Percentiles rank a stretch among this genome's conserved stretches.
These are phyloP conservation scores for Fusarium sp. DNA, from an alignment of 2,329 filamentous ascomycete genomes.

Conservation along the genomic window DNA sequence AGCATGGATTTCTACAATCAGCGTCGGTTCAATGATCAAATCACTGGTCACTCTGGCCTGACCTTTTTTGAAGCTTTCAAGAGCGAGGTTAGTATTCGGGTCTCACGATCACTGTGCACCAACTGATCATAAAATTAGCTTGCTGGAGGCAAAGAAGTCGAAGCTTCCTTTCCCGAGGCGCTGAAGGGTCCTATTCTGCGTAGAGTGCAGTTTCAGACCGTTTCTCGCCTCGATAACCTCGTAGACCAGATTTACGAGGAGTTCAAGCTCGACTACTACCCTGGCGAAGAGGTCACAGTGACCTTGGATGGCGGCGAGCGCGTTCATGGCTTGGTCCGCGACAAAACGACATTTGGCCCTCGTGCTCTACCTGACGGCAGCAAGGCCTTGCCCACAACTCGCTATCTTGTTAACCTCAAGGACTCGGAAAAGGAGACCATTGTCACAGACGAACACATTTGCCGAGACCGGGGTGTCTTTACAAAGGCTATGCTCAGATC, in stretches of 20 bases:
- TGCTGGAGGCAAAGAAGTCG: constrained; percentile 87
- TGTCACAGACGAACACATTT: constrained; percentile 85
- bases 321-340: constrained; percentile 80
- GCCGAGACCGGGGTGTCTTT: constrained; percentile 89
- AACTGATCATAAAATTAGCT: constrained; percentile 61
- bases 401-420: constrained; percentile 84
- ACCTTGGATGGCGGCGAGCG: constrained; percentile 76
- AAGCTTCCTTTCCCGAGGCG: constrained; percentile 90
- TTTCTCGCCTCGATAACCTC: constrained; percentile 87
- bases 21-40: constrained; percentile 94
- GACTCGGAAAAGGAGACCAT: constrained; percentile 79
- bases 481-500: constrained; percentile 94
- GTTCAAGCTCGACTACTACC: constrained; percentile 92
- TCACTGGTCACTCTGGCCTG: constrained; percentile 91
- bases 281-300: constrained; percentile 85
- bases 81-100: constrained; percentile 78
- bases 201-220: constrained; percentile 90
- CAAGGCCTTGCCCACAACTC: constrained; percentile 76
- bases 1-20: constrained; percentile 96
- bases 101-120: neutral
- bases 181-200: constrained; percentile 91
- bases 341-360: constrained; percentile 83
- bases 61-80: constrained; percentile 93
- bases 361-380: constrained; percentile 74
- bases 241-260: constrained; percentile 78